phyloP scores from a whole-genome alignment of 257 asterid species.

The Pogostemon cablin region DNA sequence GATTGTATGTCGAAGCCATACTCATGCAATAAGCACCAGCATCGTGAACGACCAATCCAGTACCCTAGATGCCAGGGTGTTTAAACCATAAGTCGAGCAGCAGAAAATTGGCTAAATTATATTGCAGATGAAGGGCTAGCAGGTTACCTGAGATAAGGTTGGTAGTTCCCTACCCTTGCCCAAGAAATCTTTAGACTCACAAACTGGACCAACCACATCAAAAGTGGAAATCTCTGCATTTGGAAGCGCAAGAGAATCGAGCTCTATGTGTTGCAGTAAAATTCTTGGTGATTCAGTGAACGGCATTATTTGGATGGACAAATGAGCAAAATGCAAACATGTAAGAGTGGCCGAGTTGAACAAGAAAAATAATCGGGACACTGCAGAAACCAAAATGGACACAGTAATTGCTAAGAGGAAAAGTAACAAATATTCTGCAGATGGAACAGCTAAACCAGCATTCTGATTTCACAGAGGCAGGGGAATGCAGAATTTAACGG shows the following conservation, averaged over 20 bases:
- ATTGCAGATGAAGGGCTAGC: neutral
- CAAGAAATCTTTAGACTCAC: constrained; percentile 95
- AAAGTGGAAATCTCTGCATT: constrained; percentile 62
- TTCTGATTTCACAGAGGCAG: too few species aligned
- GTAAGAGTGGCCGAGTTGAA: neutral
- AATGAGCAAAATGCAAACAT: neutral
- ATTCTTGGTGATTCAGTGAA: constrained; percentile 18
- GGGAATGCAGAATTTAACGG: too few species aligned
- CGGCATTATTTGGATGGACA: neutral
- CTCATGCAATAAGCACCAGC: constrained; percentile 99
- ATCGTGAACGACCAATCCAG: constrained; percentile 92
- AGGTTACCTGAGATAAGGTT: constrained; percentile 65
- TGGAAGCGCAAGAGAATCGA: constrained; percentile 68
- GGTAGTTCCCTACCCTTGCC: constrained; percentile 91
- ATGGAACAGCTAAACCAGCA: too few species aligned
- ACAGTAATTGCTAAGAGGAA: too few species aligned
- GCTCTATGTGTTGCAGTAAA: constrained; percentile 83
- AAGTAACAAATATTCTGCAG: too few species aligned
- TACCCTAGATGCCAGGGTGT: constrained; percentile 53
- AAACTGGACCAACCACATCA: constrained; percentile 93
- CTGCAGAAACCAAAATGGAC: too few species aligned
- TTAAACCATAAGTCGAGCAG: constrained; percentile 13
- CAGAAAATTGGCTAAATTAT: neutral
- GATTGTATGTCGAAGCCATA: constrained; percentile 97
- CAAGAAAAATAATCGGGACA: neutral